These are phyloP conservation scores for Centaurea solstitialis DNA, from an alignment of 129 eudicot species.

Conservation along the genomic window DNA sequence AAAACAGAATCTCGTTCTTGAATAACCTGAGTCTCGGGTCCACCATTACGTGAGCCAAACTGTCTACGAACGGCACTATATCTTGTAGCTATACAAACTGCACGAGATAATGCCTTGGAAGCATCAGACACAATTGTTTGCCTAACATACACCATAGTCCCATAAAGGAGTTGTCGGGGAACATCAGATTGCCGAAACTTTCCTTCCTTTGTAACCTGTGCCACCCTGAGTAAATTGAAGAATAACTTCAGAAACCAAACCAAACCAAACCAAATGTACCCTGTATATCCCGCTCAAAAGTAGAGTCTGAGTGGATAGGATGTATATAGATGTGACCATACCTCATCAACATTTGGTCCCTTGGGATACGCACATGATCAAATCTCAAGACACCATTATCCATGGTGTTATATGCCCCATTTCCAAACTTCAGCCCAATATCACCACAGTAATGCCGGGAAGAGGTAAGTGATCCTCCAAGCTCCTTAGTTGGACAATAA, in stretches of 20 bases:
- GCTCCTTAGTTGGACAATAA: slow-evolving; percentile 92
- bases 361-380: slow-evolving; percentile 90
- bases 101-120: slow-evolving; percentile 86
- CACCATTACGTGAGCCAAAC: slow-evolving; percentile 87
- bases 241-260: slow-evolving; percentile 3
- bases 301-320: not conserved
- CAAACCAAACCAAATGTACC: not conserved
- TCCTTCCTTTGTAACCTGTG: slow-evolving; percentile 91
- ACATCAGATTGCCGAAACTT: slow-evolving; percentile 79
- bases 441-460: slow-evolving; percentile 90
- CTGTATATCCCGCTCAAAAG: not conserved
- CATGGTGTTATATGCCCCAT: slow-evolving; percentile 98
- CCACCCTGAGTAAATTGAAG: slow-evolving; percentile 56
- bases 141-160: slow-evolving; percentile 95
- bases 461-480: slow-evolving; percentile 95
- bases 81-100: slow-evolving; percentile 96
- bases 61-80: slow-evolving; percentile 98
- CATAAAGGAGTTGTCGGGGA: slow-evolving; percentile 87
- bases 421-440: slow-evolving; percentile 97
- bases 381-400: slow-evolving; percentile 94
- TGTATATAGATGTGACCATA: slow-evolving; percentile 8
- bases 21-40: slow-evolving; percentile 92
- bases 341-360: slow-evolving; percentile 98
- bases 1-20: not conserved
- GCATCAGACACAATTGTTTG: slow-evolving; percentile 92